Evolutionary conservation across 768 basidiomycete species (phyloP).

Genomic region (Filobasidium floriforme): DNA sequence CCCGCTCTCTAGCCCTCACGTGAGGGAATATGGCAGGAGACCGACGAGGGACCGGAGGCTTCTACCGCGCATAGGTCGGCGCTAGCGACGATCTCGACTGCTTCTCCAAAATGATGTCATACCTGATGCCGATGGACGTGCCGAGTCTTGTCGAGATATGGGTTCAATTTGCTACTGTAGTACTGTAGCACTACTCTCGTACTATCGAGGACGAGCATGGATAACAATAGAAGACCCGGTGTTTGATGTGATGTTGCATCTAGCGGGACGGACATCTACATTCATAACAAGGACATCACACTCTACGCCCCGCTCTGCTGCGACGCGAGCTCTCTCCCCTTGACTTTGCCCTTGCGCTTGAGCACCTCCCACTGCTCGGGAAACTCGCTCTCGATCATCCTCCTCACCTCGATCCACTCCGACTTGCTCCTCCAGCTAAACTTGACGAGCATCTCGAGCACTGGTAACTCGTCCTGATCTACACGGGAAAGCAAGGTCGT

Average conservation of each 20-base stretch:
- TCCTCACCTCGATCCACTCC: constrained; percentile 14
- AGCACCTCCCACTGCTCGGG: constrained; percentile 29
- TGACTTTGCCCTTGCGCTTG: constrained; percentile 17
- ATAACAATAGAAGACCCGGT: too few species aligned
- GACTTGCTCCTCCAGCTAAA: constrained; percentile 30
- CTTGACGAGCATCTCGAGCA: constrained; percentile 26
- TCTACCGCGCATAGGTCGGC: too few species aligned
- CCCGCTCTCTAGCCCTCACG: too few species aligned
- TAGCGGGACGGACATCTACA: neutral
- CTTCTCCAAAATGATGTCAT: too few species aligned
- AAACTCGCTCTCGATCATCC: constrained; percentile 23
- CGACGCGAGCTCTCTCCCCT: neutral
- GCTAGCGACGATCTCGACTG: too few species aligned
- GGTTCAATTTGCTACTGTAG: too few species aligned
- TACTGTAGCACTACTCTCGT: too few species aligned
- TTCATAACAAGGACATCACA: neutral
- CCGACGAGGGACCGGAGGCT: too few species aligned
- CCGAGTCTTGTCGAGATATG: too few species aligned
- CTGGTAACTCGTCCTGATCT: constrained; percentile 4
- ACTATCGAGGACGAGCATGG: too few species aligned
- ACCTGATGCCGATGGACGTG: too few species aligned
- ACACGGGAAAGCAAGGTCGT: neutral
- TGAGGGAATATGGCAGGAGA: too few species aligned
- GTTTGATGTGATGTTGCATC: neutral
- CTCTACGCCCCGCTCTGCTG: neutral